Percentiles rank a stretch among this genome's conserved stretches.
phyloP scores from a whole-genome alignment of 2,329 filamentous ascomycete species.

The Nothophoma quercina region DNA sequence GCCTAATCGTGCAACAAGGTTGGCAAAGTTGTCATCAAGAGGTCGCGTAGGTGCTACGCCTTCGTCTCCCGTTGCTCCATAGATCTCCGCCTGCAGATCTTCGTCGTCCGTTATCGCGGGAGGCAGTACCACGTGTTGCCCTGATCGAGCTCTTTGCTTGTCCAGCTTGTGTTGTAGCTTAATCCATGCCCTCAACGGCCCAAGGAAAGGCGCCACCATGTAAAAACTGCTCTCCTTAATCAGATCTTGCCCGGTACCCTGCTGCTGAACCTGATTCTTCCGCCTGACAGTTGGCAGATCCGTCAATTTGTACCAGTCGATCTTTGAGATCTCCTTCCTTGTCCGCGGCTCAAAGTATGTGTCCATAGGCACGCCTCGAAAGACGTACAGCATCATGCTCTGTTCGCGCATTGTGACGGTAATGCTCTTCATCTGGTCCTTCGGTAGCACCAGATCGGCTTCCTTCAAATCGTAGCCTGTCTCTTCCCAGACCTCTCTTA shows the following conservation, averaged over 20 bases:
- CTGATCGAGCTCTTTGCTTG: conserved; percentile 52
- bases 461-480: conserved; percentile 84
- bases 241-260: conserved; percentile 60
- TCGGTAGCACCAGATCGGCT: conserved; percentile 75
- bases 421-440: conserved; percentile 79
- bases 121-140: conserved; percentile 25
- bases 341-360: conserved; percentile 89
- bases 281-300: conserved; percentile 85
- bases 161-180: conserved; percentile 81
- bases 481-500: conserved; percentile 95
- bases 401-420: conserved; percentile 91
- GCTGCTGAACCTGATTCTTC: conserved; percentile 67
- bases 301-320: conserved; percentile 90
- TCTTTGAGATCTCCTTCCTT: conserved; percentile 96
- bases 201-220: conserved; percentile 94
- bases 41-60: conserved; percentile 14
- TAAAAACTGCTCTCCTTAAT: conserved; percentile 88
- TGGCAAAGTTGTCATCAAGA: conserved; percentile 36
- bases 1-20: conserved; percentile 42
- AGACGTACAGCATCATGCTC: conserved; percentile 90
- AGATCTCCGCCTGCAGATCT: conserved; percentile 36
- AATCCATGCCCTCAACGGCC: conserved; percentile 88
- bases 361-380: conserved; percentile 85
- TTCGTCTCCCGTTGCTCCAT: conserved; percentile 39
- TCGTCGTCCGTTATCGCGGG: conserved; percentile 42